phyloP scores from a whole-genome alignment of 139 green algal genomes.

The Chlamydomonas incerta region DNA sequence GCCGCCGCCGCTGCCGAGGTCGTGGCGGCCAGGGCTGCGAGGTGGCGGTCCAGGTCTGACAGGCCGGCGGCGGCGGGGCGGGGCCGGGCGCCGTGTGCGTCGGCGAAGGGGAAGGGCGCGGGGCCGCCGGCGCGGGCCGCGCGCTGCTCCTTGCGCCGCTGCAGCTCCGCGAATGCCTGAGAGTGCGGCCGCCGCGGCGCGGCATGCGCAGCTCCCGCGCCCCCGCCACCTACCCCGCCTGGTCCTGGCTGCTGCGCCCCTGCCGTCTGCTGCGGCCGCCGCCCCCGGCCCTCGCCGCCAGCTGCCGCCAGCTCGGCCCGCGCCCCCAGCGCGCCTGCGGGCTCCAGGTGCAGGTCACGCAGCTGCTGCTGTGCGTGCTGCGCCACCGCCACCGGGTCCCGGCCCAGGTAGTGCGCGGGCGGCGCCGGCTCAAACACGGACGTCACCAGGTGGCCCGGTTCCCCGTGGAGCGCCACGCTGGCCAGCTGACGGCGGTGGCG shows the following conservation, averaged over 20 bases:
- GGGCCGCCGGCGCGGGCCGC: not conserved
- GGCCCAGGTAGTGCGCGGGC: not conserved
- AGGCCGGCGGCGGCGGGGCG: not conserved
- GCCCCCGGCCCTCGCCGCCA: no score
- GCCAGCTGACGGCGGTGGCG: constrained; percentile 20
- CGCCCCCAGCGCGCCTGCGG: not conserved
- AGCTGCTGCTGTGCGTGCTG: not conserved
- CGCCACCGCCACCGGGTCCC: not conserved
- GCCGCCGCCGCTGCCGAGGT: not conserved
- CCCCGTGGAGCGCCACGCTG: not conserved
- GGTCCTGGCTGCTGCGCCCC: not conserved
- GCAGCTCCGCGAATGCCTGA: constrained; percentile 5
- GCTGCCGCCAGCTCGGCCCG: no score
- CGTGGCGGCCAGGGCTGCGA: not conserved
- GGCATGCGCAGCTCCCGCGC: not conserved
- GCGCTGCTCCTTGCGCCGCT: not conserved
- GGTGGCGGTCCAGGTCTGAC: not conserved
- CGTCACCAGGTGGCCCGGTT: constrained; percentile 9
- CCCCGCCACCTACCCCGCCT: not conserved
- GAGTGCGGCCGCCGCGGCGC: not conserved
- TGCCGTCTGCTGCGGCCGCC: no score
- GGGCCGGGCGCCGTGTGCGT: not conserved
- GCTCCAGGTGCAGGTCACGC: not conserved
- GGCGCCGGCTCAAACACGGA: constrained; percentile 22
- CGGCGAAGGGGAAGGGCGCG: not conserved